Evolutionary conservation across 2,329 filamentous ascomycete species (phyloP).

Genomic region (Diaporthe vexans): DNA sequence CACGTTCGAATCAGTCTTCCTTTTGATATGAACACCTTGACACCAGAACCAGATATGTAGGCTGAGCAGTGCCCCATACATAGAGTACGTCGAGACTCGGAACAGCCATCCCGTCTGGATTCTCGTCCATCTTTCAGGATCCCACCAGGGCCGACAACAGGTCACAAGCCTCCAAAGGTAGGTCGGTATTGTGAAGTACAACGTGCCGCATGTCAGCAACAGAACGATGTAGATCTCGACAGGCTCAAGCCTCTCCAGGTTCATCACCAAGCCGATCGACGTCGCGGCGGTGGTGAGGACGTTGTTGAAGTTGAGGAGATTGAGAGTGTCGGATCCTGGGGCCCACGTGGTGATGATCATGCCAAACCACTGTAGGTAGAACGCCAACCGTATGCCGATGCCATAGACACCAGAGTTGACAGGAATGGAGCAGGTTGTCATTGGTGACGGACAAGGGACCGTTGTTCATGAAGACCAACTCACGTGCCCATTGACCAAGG

Average conservation of each 20-base stretch:
- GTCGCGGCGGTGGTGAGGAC: conserved; percentile 39
- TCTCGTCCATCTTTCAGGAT: conserved; percentile 43
- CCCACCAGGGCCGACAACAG: conserved; percentile 45
- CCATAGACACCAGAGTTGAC: conserved; percentile 38
- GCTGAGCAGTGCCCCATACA: conserved; percentile 39
- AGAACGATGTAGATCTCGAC: conserved; percentile 44
- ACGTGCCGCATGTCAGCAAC: conserved; percentile 41
- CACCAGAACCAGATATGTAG: conserved; percentile 47
- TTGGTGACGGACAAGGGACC: neutral
- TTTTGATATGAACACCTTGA: conserved; percentile 40
- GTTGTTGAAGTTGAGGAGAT: conserved; percentile 37
- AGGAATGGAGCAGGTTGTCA: conserved; percentile 36
- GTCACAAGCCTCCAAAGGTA: conserved; percentile 44
- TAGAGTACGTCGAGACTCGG: conserved; percentile 30
- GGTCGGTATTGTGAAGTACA: conserved; percentile 42
- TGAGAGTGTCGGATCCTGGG: conserved; percentile 34
- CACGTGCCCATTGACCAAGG: neutral
- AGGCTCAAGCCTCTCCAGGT: conserved; percentile 28
- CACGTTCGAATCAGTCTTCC: neutral
- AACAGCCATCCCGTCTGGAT: conserved; percentile 33
- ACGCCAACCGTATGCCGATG: conserved; percentile 39
- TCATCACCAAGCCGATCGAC: conserved; percentile 33
- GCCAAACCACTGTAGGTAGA: conserved; percentile 42
- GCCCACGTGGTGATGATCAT: conserved; percentile 40
- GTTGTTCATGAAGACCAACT: neutral